Evolutionary conservation across 2,329 filamentous ascomycete species (phyloP).

Genomic region (Ophiostoma pallidulum): DNA sequence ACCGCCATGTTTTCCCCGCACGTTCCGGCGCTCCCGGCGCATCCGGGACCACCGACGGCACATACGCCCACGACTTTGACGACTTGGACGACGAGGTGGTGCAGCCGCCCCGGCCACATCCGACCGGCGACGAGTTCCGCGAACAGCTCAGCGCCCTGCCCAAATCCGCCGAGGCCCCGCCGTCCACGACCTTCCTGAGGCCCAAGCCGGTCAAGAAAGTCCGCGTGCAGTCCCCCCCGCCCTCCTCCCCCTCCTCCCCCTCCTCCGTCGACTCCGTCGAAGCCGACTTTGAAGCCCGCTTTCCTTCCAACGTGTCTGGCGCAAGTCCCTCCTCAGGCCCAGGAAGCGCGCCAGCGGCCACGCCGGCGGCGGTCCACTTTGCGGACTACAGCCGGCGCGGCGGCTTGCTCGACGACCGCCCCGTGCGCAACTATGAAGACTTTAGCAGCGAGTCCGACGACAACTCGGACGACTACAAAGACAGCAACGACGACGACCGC

Average conservation of each 20-base stretch:
- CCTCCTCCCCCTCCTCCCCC: constrained; percentile 48
- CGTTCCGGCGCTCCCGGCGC: constrained; percentile 3
- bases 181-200: constrained; percentile 28
- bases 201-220: constrained; percentile 56
- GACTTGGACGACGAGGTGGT: not conserved
- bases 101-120: constrained; percentile 16
- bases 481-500: constrained; percentile 25
- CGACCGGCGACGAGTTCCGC: constrained; percentile 23
- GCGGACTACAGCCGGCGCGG: not conserved
- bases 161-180: constrained; percentile 25
- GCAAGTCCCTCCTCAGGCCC: too few species aligned
- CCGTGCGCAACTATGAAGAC: constrained; percentile 19
- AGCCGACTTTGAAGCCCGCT: constrained; percentile 22
- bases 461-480: constrained; percentile 17
- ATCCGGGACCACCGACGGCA: constrained; percentile 7
- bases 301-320: constrained; percentile 22
- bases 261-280: constrained; percentile 44
- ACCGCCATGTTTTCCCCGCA: not conserved
- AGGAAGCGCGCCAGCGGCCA: not conserved
- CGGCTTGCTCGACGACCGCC: constrained; percentile 7
- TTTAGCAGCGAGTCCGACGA: constrained; percentile 22
- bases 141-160: constrained; percentile 23
- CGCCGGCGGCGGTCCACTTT: not conserved
- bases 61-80: constrained; percentile 1
- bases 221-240: constrained; percentile 55